Evolutionary conservation across 345 rosid genomes (phyloP).

Genomic region (Rhodamnia argentea): DNA sequence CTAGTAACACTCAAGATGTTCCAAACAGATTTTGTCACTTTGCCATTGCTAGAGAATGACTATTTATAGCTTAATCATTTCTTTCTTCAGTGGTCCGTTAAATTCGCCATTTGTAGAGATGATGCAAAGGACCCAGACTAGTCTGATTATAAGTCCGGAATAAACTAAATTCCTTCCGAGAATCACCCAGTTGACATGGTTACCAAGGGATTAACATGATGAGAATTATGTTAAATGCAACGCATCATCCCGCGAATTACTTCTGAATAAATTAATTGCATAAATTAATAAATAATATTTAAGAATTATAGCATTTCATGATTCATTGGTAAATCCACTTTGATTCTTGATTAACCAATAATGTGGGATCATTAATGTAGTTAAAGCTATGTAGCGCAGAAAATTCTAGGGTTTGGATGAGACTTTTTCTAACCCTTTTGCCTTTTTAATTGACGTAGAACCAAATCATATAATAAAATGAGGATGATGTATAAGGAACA

Average conservation of each 20-base stretch:
- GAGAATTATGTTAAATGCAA: not conserved
- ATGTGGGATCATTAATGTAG: not conserved
- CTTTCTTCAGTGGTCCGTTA: not conserved
- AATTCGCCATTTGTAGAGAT: not conserved
- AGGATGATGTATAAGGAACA: no score
- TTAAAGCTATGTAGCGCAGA: not conserved
- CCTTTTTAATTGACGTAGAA: no score
- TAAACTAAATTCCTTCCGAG: not conserved
- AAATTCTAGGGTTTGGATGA: no score
- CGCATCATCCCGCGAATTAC: not conserved
- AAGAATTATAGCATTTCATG: accelerated
- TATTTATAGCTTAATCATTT: not conserved
- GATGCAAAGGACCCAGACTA: not conserved
- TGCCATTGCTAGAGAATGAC: not conserved
- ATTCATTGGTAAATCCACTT: not conserved
- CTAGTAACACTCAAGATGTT: not conserved
- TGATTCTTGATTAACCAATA: not conserved
- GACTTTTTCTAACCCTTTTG: no score
- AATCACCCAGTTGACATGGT: not conserved
- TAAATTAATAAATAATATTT: not conserved
- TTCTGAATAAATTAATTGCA: not conserved
- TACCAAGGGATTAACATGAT: not conserved
- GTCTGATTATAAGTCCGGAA: not conserved
- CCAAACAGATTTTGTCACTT: not conserved
- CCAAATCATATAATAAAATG: no score